Evolutionary conservation across 441 rosid genomes (phyloP).

Genomic region (Viola pubescens): DNA sequence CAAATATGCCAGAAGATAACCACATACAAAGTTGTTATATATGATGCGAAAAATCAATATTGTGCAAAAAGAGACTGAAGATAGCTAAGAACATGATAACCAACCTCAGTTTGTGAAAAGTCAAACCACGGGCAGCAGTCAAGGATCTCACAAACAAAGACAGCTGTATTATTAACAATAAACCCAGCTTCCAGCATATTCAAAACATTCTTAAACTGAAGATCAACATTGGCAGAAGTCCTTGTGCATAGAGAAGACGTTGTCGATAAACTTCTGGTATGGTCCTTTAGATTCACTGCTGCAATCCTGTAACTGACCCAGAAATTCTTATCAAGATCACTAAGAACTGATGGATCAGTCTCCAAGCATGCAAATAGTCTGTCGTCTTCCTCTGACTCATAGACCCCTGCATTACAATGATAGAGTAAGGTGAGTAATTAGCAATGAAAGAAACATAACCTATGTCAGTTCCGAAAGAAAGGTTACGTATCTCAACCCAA

Average conservation of each 20-base stretch:
- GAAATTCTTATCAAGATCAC: slow-evolving; percentile 69
- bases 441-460: slow-evolving; percentile 21
- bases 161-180: slow-evolving; percentile 66
- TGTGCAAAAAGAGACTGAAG: neutral
- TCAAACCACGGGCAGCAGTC: slow-evolving; percentile 93
- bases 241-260: slow-evolving; percentile 80
- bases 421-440: slow-evolving; percentile 2
- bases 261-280: slow-evolving; percentile 69
- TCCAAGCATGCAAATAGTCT: slow-evolving; percentile 67
- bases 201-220: slow-evolving; percentile 81
- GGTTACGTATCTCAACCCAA: too few relatives aligned
- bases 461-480: neutral
- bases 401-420: slow-evolving; percentile 47
- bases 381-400: slow-evolving; percentile 65
- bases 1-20: too few relatives aligned
- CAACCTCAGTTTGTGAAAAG: slow-evolving; percentile 74
- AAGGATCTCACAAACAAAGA: slow-evolving; percentile 79
- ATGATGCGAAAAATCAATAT: too few relatives aligned
- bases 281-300: slow-evolving; percentile 66
- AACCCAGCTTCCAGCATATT: slow-evolving; percentile 87
- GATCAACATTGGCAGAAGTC: slow-evolving; percentile 68
- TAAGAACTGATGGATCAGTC: slow-evolving; percentile 64
- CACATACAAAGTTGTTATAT: too few relatives aligned
- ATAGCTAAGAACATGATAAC: slow-evolving; percentile 11
- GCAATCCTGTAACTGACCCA: slow-evolving; percentile 86